Base-by-base conservation (phyloP, 805 yeast genomes). In the Monosporozyma servazzii region DNA sequence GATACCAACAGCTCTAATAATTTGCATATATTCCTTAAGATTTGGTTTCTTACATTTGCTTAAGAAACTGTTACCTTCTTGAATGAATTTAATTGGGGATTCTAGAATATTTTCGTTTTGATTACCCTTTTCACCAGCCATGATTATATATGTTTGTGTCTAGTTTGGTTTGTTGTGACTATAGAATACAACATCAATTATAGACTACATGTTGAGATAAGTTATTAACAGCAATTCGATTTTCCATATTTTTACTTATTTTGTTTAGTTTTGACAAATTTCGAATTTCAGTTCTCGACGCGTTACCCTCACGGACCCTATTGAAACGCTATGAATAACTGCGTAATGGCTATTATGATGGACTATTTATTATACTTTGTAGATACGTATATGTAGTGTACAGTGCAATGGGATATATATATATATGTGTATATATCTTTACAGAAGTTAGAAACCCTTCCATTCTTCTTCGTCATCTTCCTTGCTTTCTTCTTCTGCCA, bases 11-110 rank as follows among this genome's bases (percentile, higher is more conserved):
- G 97, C 97, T 72, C 93, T 86, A 57, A 93, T 79, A 66, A 91
- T 86, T 71, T 85, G 84, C 53, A 82, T 62, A 77, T 87, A 91
- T 73, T 91, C 99, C 69, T 85, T 87, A 67, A 78, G 74, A 68
- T 82, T 83, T 60, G 99, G 99, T 74, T 93, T 91, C 65, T 93
- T 84, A 76, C 98, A 91, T 71, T 88, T 88, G 68, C 81, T 79
- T 63, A 93, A 76, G 70, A 93, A 93, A 54, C 88, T 87, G 53
- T 84, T 72, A 56, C 98, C 96, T 64, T 93, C 97, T 72, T 82
- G 87, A 72, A 89, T 74, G 75, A 91, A 88, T 67, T 88, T 96
- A 57, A 82, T 78, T 62, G 98, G 96, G 54, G 87, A 84, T 69
- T 90, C 95, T 40, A 88, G 77, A 53, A 86, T 64, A 69, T 84